Base-by-base conservation (phyloP, 164 flowering plant species). In the Aristolochia contorta region DNA sequence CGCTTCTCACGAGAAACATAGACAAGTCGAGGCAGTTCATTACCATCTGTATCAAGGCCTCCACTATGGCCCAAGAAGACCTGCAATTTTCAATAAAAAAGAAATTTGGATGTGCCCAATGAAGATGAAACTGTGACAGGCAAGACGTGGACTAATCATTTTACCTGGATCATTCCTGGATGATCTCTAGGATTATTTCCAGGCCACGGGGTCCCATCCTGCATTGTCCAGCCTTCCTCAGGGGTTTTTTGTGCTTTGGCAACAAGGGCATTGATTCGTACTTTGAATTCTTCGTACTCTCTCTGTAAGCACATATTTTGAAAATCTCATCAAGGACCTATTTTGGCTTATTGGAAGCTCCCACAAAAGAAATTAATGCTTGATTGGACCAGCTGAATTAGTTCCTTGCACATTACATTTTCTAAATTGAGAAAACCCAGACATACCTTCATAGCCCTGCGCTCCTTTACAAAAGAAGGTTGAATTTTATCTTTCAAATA, bases 151-250 rank as follows among this genome's bases (percentile, higher is more conserved):
- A 56, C 47, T 27, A 22, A 16, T 2, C 19, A 41, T 19, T 0
- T 41, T 74, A 93, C 98, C 89, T 94, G 99, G 52, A 94, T 94
- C 99, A 94, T 94, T 74, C 99, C 99, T 9, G 97, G 97, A 75
- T 94, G 99, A 73, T 94, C 97, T 74, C 97, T 82, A 20, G 92
- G 84, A 68, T 90, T 90, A 67, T 93, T 93, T 66, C 96, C 96
- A 51, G 97, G 97, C 97, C 97, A 88, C 15, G 89, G 75, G 64
- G 96, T 86, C 19, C 96, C 97, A 76, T 92, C 98, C 69, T 86
- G 95, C 98, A 92, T 92, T 52, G 96, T 83, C 98, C 98, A 92
- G 50, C 98, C 98, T 68, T 92, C 98, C 65, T 89, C 96, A 47
- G 98, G 98, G 71, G 75, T 79, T 66, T 86, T 89, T 67, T 89